phyloP scores from a whole-genome alignment of 1,284 basidiomycete genomes.

The Agroathelia rolfsii region DNA sequence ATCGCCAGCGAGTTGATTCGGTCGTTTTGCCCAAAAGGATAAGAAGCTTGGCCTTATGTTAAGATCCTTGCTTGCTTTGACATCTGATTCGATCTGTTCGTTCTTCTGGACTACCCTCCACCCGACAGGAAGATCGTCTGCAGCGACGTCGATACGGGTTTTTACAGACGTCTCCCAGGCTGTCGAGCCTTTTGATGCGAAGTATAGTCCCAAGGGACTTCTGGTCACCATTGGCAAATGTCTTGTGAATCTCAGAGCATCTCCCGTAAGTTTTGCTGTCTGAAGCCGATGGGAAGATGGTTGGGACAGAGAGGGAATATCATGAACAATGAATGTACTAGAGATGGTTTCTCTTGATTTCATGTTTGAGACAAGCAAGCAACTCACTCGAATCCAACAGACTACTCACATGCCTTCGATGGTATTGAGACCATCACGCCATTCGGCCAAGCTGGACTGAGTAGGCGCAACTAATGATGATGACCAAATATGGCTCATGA shows the following conservation, averaged over 20 bases:
- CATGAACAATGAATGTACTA: slow-evolving; percentile 31
- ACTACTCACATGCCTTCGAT: slow-evolving; percentile 48
- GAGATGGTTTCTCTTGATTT: slow-evolving; percentile 19
- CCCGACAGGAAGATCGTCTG: slow-evolving; percentile 50
- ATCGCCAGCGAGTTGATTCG: no score
- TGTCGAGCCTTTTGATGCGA: slow-evolving; percentile 57
- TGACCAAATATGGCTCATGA: slow-evolving; percentile 43
- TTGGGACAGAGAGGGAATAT: slow-evolving; percentile 30
- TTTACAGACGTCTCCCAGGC: slow-evolving; percentile 66
- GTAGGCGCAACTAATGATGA: slow-evolving; percentile 12
- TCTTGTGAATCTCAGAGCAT: slow-evolving; percentile 51
- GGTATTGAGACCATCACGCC: slow-evolving; percentile 33
- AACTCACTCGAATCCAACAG: neutral
- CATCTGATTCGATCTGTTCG: slow-evolving; percentile 10
- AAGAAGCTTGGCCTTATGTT: no score
- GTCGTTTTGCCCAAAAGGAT: no score
- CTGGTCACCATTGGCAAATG: slow-evolving; percentile 38
- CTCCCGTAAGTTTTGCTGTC: slow-evolving; percentile 44
- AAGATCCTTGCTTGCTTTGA: slow-evolving; percentile 20
- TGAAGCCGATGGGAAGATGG: slow-evolving; percentile 43
- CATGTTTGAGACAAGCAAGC: neutral
- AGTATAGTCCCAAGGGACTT: slow-evolving; percentile 56
- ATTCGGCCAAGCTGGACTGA: slow-evolving; percentile 18
- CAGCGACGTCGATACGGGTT: slow-evolving; percentile 34
- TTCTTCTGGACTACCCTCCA: slow-evolving; percentile 53